Evolutionary conservation across 331 rosid genomes (phyloP), one percentile per base, ranked within the genome.

Genomic region (Prunus yedoensis): DNA sequence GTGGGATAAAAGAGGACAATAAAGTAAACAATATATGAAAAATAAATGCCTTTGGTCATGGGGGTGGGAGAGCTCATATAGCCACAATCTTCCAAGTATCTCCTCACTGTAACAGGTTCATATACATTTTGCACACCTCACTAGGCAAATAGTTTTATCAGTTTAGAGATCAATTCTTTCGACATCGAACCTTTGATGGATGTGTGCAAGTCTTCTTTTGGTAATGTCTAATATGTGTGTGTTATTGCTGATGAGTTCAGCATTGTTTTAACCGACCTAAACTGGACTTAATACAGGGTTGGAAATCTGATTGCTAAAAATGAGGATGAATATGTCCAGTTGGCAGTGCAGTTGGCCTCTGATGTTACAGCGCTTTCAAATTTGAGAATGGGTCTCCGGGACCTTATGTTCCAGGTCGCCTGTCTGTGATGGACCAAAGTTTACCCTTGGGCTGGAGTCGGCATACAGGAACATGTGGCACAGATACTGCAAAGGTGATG

Each of bases 331-430:
- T 94, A 94, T 74, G 93, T 92, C 54, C 85, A 90, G 58, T 77
- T 86, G 87, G 96, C 99, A 49, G 70, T 92, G 83, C 86, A 87
- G 84, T 79, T 94, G 83, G 97, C 99, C 72, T 89, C 96, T 25
- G 97, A 94, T 83, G 58, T 94, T 47, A 78, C 97, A 3, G 92
- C 82, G 2, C 93, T 94, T 46, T 89, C 94, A 71, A 84, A 78
- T 64, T 76, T 92, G 85, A 85, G 99, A 84, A 88, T 68, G 91
- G 84, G 88, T 88, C 89, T 94, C 20, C 86, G 99, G 57, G 95
- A 87, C 67, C 91, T 86, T 61, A 94, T 94, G 99, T 72, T n/a
- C 87, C 25, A 90, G 88, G 83, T 92, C 99, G 43, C 97, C 99
- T 21, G 77, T 92, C 30, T 94, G 99, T 78, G 90, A 94, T 59